Base-by-base conservation (phyloP, 2,329 filamentous ascomycete genomes). In the Sclerotinia minor region DNA sequence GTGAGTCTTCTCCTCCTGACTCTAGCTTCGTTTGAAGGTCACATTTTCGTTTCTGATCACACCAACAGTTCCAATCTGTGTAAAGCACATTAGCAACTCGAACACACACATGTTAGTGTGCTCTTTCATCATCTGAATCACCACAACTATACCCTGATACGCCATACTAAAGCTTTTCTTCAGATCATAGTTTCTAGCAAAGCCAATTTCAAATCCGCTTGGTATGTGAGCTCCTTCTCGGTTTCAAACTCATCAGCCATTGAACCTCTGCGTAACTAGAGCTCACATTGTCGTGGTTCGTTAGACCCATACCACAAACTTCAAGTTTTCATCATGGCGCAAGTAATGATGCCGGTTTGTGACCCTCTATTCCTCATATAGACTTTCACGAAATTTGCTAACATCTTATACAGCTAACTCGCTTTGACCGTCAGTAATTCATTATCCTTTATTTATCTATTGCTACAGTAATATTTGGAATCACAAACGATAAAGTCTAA, bases 271-370 rank as follows among this genome's bases (percentile, higher is more conserved):
- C 21, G 1, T 49, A 21, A 52, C 0, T 11, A 38, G 5, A 21
- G n/a, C 59, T 63, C 21, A 63, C 9, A 50, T 24, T 21, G 4
- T 26, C 5, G 19, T 41, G 41, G 32, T 52, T 8, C n/a, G 8
- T 41, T 26, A 21, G 21, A 1, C 15, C 9, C 13, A 38, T 50
- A 50, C 32, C 3, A 50, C 8, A 38, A 19, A 41, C 15, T 50
- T 26, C 15, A 38, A 38, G 3, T 21, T 19, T 50, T 50, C n/a
- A 63, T 38, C 47, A 63, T 63, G 59, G 21, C 59, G 32, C 59
- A 63, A 63, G 47, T 50, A 19, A 63, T 63, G 47, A 50, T 63
- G 59, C 59, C 59, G 8, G 59, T 63, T 50, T 52, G 59, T 63
- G 5, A 24, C n/a, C 38, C 13, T 50, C n/a, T 13, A 21, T 50